Evolutionary conservation across 1,284 basidiomycete genomes (phyloP), one percentile per base, ranked within the genome.

Genomic region (Trichosporon sp.): DNA sequence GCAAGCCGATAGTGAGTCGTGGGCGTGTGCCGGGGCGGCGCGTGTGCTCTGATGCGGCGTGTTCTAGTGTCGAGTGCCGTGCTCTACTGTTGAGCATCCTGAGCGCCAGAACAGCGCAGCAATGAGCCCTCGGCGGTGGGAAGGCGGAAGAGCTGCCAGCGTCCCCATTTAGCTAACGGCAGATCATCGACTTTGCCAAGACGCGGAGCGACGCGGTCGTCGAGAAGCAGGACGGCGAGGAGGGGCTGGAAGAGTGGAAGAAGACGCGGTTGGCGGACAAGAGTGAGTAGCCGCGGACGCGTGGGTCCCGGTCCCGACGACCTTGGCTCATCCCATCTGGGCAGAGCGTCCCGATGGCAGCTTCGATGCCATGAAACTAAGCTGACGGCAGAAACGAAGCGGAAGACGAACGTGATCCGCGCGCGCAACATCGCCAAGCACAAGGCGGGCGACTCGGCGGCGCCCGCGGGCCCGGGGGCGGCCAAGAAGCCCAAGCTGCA

Each of bases 201-300:
- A 91, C 91, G 65, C 88, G 90, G 74, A 94, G 94, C 64, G 96
- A 99, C 78, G 91, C 91, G 0, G 92, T 96, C 2, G 91, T 98
- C 68, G 88, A 89, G 83, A 87, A 85, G 74, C 75, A 91, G 25
- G 91, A 92, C 74, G 85, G 84, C 13, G 86, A 88, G 0, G 83
- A 83, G 27, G 85, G 85, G 71, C 88, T 90, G 64, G 92, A 93
- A 15, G 84, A 86, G 60, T 94, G 97, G 83, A 92, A 95, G 81
- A 84, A 87, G 68, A 83, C 80, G 73, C 86, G 95, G 76, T 82
- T 88, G 63, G 90, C 91, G 68, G 89, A 91, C 74, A 98, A 97
- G 85, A 92, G 95, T 95, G 78, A 66, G 87, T 82, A n/a, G n/a
- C n/a, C n/a, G n/a, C n/a, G n/a, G n/a, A n/a, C n/a, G n/a, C n/a